These are phyloP conservation scores for Fusarium nanum DNA, from an alignment of 2,329 filamentous ascomycete species.

Conservation along the genomic window DNA sequence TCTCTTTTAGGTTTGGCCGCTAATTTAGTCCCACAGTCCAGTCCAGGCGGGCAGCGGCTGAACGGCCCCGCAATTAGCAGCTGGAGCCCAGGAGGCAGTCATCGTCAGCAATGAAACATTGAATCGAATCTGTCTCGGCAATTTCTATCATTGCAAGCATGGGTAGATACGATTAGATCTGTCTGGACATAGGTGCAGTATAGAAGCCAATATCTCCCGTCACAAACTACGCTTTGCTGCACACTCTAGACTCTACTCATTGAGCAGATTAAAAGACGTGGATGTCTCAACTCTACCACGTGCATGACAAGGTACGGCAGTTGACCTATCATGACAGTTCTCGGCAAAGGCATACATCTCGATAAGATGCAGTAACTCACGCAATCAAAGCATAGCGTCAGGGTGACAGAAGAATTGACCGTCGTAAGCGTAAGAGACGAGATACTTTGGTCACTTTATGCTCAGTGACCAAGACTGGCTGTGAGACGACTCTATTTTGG, in stretches of 20 bases:
- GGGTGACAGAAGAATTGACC: not conserved
- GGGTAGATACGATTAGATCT: not conserved
- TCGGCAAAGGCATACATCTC: not conserved
- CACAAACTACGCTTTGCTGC: not conserved
- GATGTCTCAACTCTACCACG: not conserved
- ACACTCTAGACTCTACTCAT: not conserved
- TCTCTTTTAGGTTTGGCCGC: conserved; percentile 35
- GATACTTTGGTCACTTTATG: not conserved
- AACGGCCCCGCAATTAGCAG: conserved; percentile 24
- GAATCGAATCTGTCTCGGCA: conserved; percentile 1
- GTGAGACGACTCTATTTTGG: not conserved
- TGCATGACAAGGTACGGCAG: not conserved
- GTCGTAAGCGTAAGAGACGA: not conserved
- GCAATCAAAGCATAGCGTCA: not conserved
- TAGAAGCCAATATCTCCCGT: no score
- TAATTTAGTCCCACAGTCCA: conserved; percentile 31
- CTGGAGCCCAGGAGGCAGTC: not conserved
- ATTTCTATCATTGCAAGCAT: not conserved
- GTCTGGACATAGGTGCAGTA: not conserved
- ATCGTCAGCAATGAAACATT: conserved; percentile 19
- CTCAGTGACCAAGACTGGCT: not conserved
- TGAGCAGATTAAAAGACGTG: not conserved
- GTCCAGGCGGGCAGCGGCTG: conserved; percentile 18
- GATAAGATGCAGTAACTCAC: not conserved
- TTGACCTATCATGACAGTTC: not conserved